A percentile compares a stretch with the other conserved stretches of the same genome.
Evolutionary conservation across 371 early-diverging fungal genomes (phyloP).

Genomic region (Globomyces sp.): DNA sequence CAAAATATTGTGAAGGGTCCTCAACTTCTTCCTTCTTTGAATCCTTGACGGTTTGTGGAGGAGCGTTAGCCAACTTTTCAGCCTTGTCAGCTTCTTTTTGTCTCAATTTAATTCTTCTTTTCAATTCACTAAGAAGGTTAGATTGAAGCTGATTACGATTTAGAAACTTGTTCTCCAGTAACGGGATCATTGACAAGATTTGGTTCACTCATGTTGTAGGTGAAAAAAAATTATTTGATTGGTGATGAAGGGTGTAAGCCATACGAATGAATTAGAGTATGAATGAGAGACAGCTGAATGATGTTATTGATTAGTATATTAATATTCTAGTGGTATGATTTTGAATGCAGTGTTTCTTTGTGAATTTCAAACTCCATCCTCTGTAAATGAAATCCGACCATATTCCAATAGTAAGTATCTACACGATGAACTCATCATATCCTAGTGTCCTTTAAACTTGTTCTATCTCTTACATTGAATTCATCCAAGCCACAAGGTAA

Average conservation of each 20-base stretch:
- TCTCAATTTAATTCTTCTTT: constrained; percentile 87
- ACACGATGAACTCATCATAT: too few relatives aligned
- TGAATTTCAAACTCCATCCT: too few relatives aligned
- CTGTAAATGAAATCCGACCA: too few relatives aligned
- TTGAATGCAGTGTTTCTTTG: too few relatives aligned
- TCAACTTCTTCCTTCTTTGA: constrained; percentile 78
- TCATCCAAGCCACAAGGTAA: too few relatives aligned
- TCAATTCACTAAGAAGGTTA: constrained; percentile 72
- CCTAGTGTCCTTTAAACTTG: too few relatives aligned
- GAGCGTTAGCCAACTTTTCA: constrained; percentile 58
- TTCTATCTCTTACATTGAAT: too few relatives aligned
- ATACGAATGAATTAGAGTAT: too few relatives aligned
- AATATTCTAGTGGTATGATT: too few relatives aligned
- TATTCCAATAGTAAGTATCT: too few relatives aligned
- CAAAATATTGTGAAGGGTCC: constrained; percentile 96
- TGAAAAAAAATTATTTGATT: neutral
- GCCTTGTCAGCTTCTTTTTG: constrained; percentile 59
- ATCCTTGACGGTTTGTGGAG: constrained; percentile 51
- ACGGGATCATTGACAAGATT: constrained; percentile 84
- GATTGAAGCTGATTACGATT: constrained; percentile 60
- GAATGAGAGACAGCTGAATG: too few relatives aligned
- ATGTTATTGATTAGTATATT: too few relatives aligned
- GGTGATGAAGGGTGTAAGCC: neutral
- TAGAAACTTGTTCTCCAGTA: constrained; percentile 95
- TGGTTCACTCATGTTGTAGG: constrained; percentile 1